Evolutionary conservation across 2,329 filamentous ascomycete genomes (phyloP), one percentile per base, ranked within the genome.

Genomic region (Aspergillus sp.): DNA sequence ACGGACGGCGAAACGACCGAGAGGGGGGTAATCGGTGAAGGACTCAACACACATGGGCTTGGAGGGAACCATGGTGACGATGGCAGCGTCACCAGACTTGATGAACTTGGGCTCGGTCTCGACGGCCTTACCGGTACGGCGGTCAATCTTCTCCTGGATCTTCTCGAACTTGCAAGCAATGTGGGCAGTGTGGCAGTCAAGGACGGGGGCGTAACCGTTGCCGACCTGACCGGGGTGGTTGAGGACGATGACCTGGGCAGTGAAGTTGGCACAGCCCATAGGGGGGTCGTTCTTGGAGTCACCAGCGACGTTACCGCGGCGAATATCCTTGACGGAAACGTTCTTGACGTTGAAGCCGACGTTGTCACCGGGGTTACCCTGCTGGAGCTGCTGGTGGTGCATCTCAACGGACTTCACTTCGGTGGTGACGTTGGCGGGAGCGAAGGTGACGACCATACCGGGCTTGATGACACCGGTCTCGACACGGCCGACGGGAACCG

Each of bases 31-130:
- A 72, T 96, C 90, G 68, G 90, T 96, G 90, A 97, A 98, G 66
- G 93, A 81, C 89, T 98, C 93, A 76, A 98, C 93, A 77, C 93
- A 98, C 93, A 98, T 98, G 73, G 93, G 93, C 90, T 98, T 98
- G 81, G 91, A 96, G 73, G 93, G 93, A 82, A 96, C 72, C 93
- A 98, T 97, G 90, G 96, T 97, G 81, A 98, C 93, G 79, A 98
- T 98, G 76, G 91, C 91, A 63, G 93, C 91, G 76, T 98, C 93
- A 86, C 93, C 93, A 69, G 91, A 96, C 90, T 98, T 98, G 88
- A 98, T 90, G 86, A 96, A 97, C 87, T 98, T 98, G 78, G 93
- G 93, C 69, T 70, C 72, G 73, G 79, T 70, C 79, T 98, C 93
- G 69, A 88, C 83, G 61, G 90, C 88, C 86, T 98, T 98, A 75